Percentiles rank a stretch among this genome's conserved stretches.
These are phyloP conservation scores for Hypsizygus marmoreus DNA, from an alignment of 768 basidiomycete genomes.

Conservation along the genomic window DNA sequence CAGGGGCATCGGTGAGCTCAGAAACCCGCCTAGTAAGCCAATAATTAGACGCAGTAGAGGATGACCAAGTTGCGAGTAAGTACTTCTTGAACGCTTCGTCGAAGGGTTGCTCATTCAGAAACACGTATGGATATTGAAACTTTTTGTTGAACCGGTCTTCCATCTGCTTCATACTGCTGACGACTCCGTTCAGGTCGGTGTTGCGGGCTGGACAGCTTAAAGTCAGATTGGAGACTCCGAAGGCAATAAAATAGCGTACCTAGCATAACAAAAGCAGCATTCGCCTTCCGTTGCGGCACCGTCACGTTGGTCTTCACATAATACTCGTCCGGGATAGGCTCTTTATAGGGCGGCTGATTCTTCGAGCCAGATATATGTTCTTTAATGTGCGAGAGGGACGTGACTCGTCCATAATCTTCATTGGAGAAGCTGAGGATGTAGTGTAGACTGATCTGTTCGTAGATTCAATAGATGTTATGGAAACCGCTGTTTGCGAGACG, in stretches of 20 bases:
- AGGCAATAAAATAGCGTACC: constrained; percentile 33
- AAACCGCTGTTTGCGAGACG: constrained; percentile 15
- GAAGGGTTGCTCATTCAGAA: constrained; percentile 83
- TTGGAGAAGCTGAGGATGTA: constrained; percentile 68
- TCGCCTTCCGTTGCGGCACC: constrained; percentile 61
- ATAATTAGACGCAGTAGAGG: constrained; percentile 6
- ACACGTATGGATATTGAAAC: constrained; percentile 82
- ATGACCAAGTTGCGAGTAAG: background rate
- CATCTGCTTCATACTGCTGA: constrained; percentile 70
- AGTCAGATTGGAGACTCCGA: too few species aligned
- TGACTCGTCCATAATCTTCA: constrained; percentile 62
- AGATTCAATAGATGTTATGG: background rate
- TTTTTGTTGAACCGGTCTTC: constrained; percentile 92
- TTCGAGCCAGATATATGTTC: constrained; percentile 31
- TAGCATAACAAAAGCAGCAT: constrained; percentile 83
- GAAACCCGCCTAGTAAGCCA: constrained; percentile 45
- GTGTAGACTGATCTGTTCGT: constrained; percentile 51
- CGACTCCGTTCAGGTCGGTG: constrained; percentile 57
- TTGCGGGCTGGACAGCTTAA: constrained; percentile 58
- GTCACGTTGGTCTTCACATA: constrained; percentile 42
- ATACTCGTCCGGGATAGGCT: constrained; percentile 62
- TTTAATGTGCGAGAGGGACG: constrained; percentile 50
- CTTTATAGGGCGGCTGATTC: constrained; percentile 50
- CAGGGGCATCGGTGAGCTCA: constrained; percentile 59
- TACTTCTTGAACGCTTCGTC: constrained; percentile 71